Base-by-base conservation (phyloP, 371 early-diverging fungal genomes). In the Nematocida sp. region DNA sequence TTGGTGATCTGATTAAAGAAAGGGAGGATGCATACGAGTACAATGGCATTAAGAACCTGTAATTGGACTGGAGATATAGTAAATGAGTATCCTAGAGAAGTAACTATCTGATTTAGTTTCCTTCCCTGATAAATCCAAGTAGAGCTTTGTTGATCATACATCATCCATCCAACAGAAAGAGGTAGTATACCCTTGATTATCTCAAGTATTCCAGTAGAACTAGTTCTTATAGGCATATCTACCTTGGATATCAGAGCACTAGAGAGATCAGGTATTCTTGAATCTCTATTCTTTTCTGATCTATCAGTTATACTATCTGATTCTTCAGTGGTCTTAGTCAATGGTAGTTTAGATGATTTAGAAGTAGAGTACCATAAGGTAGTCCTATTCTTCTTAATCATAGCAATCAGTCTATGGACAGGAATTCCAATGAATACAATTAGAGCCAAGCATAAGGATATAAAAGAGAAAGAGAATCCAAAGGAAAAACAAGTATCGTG, bases 21-120 rank as follows among this genome's bases (percentile, higher is more conserved):
- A 21, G 88, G 88, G 54, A 87, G 86, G 35, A 88, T 51, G 41
- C 85, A 43, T 25, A 86, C 58, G 38, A 88, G 83, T 31, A 85
- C 75, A 64, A 87, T 37, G 21, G 85, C 78, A 77, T 86, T 86
- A 34, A 81, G 51, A 52, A 78, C 55, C 32, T 78, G 83, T 78
- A 85, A 79, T 57, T 83, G 81, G 7, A 79, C 66, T 3, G 83
- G 80, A 11, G 62, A 13, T 37, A 79, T 64, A n/a, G 53, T 45
- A 2, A 77, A 13, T 7, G 49, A 2, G 13, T 53, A 43, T 2
- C 45, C 54, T 32, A 75, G 29, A 35, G 78, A 34, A 13, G 19
- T 37, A 23, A 63, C 34, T 35, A n/a, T 43, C n/a, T 29, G 23
- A 5, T 65, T 58, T 81, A 85, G 79, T 54, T 75, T 78, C 7